phyloP scores from a whole-genome alignment of 495 filamentous ascomycete species.

The Penicillium paxilli region DNA sequence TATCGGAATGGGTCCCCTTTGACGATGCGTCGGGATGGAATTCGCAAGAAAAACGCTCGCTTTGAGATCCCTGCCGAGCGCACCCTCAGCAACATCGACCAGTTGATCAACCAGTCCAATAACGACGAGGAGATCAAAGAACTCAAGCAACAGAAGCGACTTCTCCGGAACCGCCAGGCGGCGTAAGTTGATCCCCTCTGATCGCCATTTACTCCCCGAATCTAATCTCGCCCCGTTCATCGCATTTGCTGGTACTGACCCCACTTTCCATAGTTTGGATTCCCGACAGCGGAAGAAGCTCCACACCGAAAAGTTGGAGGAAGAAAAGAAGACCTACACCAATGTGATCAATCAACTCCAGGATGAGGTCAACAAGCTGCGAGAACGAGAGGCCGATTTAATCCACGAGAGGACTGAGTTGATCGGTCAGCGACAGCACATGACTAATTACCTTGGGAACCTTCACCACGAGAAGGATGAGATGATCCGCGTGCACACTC shows the following conservation, averaged over 20 bases:
- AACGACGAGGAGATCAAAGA: constrained; percentile 97
- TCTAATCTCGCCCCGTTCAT: background rate
- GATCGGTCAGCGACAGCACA: constrained; percentile 65
- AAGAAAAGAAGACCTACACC: constrained; percentile 90
- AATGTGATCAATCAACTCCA: constrained; percentile 73
- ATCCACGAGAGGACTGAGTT: constrained; percentile 68
- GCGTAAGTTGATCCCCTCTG: constrained; percentile 67
- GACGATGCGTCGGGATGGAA: constrained; percentile 76
- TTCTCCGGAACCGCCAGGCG: constrained; percentile 92
- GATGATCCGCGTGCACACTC: constrained; percentile 82
- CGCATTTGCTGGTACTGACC: constrained; percentile 29
- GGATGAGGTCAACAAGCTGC: constrained; percentile 65
- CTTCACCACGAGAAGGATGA: constrained; percentile 89
- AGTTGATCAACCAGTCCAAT: constrained; percentile 80
- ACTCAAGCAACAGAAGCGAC: constrained; percentile 95
- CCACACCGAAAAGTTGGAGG: constrained; percentile 94
- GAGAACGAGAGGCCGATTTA: constrained; percentile 58
- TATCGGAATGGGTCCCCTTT: constrained; percentile 81
- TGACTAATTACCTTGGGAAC: constrained; percentile 71
- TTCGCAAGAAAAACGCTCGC: constrained; percentile 98
- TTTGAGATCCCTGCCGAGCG: constrained; percentile 96
- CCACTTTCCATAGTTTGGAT: constrained; percentile 65
- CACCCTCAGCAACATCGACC: constrained; percentile 92
- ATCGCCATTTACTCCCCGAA: background rate
- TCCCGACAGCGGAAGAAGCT: constrained; percentile 98